phyloP scores from a whole-genome alignment of 116 monocot species.

The Iris pallida region DNA sequence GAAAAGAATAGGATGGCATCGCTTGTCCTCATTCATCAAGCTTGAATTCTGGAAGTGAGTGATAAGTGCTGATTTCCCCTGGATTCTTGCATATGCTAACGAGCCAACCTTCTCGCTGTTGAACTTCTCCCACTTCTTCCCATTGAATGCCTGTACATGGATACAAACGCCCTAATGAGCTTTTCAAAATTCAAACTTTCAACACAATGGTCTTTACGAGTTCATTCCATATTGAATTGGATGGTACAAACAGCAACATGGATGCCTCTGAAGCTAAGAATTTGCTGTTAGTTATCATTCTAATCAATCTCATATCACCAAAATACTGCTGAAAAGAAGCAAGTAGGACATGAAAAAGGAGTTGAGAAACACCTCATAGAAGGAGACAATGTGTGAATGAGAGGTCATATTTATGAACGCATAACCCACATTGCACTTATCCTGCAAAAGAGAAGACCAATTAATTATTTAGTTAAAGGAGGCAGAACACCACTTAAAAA shows the following conservation, averaged over 20 bases:
- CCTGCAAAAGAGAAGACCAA: constrained; percentile 40
- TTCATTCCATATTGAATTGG: too few relatives aligned
- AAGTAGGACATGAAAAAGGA: neutral
- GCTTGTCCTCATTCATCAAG: constrained; percentile 99
- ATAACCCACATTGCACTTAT: constrained; percentile 99
- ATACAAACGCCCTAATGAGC: neutral
- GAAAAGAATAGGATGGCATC: constrained; percentile 90
- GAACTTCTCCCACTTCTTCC: constrained; percentile 97
- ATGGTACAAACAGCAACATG: too few relatives aligned
- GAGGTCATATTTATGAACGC: constrained; percentile 96
- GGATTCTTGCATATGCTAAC: constrained; percentile 91
- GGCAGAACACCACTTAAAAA: neutral
- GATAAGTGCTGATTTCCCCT: constrained; percentile 77
- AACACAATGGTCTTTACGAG: neutral
- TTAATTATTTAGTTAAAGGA: neutral
- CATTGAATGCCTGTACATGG: constrained; percentile 68
- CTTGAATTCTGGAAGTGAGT: constrained; percentile 97
- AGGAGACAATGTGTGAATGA: constrained; percentile 70
- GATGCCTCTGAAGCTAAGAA: too few relatives aligned
- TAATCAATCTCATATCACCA: too few relatives aligned
- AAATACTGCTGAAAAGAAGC: too few relatives aligned
- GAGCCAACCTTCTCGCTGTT: constrained; percentile 99
- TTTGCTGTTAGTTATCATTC: neutral
- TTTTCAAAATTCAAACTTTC: neutral
- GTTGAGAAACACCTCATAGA: constrained; percentile 67